Conservation (phyloP, 345 rosid species). For the Dipteronia dyeriana region DNA sequence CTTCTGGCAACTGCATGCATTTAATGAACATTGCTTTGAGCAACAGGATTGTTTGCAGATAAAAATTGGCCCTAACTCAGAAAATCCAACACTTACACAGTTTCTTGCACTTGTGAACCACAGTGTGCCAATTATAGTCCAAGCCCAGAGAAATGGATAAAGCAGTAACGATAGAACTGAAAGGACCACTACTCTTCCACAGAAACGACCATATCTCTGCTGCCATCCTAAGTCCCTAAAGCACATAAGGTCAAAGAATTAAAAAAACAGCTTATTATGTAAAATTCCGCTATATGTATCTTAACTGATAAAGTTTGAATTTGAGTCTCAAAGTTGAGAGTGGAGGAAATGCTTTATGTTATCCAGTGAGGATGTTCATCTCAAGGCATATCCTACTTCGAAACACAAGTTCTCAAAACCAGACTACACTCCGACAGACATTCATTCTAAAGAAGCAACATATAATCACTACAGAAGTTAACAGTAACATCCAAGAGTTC, state of each 20-base stretch:
- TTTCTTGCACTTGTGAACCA: slow-evolving; percentile 78
- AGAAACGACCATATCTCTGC: slow-evolving; percentile 88
- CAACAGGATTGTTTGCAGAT: slow-evolving; percentile 9
- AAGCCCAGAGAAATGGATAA: slow-evolving; percentile 93
- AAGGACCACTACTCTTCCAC: slow-evolving; percentile 85
- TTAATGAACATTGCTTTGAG: slow-evolving; percentile 5
- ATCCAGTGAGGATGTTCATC: background rate
- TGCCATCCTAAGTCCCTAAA: slow-evolving; percentile 96
- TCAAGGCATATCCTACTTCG: background rate
- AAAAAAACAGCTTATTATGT: background rate
- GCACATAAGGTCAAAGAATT: slow-evolving; percentile 17
- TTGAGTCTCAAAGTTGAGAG: background rate
- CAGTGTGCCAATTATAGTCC: slow-evolving; percentile 89
- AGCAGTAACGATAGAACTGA: slow-evolving; percentile 71
- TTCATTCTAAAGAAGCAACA: background rate
- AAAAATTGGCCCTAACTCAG: background rate
- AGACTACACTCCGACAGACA: background rate
- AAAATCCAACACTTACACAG: slow-evolving; percentile 63
- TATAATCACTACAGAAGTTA: background rate
- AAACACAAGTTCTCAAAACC: background rate
- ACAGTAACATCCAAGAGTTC: background rate
- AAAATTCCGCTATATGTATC: slow-evolving; percentile 1
- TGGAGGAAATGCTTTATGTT: background rate
- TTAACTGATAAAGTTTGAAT: background rate
- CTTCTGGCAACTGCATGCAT: slow-evolving; percentile 73